phyloP scores from a whole-genome alignment of 192 early-diverging fungal species.

The Lunasporangiospora selenospora region DNA sequence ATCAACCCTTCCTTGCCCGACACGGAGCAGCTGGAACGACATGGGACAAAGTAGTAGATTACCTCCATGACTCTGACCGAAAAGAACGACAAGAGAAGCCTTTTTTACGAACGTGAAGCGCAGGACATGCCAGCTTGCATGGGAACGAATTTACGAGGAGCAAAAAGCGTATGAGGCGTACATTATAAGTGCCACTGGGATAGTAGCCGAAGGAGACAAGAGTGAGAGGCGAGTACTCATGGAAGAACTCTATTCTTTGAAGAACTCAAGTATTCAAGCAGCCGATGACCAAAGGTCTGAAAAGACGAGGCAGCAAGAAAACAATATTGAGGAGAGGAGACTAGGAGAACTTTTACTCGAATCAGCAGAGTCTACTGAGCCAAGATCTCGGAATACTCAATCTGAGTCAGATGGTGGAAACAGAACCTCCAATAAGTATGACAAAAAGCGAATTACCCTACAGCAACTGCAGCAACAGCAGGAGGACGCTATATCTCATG shows the following conservation, averaged over 20 bases:
- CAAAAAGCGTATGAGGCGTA: not conserved
- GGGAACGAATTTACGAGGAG: not conserved
- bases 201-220: not conserved
- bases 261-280: not conserved
- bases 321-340: not conserved
- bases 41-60: not conserved
- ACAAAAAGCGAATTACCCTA: not conserved
- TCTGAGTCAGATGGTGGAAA: not conserved
- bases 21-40: not conserved
- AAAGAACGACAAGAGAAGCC: not conserved
- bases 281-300: not conserved
- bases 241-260: not conserved
- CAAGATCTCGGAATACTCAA: not conserved
- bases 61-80: not conserved
- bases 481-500: not conserved
- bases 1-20: conserved; percentile 2
- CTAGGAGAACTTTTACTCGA: not conserved
- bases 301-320: not conserved
- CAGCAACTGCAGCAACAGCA: not conserved
- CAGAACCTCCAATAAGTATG: not conserved
- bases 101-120: conserved; percentile 1
- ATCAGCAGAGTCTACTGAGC: not conserved
- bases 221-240: not conserved
- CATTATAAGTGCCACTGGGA: not conserved
- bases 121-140: conserved; percentile 2